Conservation (phyloP, 345 rosid genomes). For the Eucalyptus cloeziana region DNA sequence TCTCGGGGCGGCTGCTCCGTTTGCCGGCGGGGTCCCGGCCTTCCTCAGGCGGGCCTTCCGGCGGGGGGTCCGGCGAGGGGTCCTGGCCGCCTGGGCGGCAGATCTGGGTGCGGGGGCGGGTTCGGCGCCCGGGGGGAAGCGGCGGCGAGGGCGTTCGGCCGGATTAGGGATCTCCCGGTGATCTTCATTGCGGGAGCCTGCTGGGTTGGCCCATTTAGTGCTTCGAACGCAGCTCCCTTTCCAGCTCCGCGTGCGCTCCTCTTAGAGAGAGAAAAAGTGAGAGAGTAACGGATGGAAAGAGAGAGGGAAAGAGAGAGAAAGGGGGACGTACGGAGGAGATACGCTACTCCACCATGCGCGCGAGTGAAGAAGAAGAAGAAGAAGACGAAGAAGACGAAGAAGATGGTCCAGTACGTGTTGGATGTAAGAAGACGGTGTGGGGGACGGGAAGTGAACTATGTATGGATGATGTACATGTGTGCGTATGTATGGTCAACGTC, state of each 20-base stretch:
- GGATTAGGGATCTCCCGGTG: slow-evolving; percentile 37
- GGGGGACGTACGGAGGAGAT: neutral
- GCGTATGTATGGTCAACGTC: neutral
- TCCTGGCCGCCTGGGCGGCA: neutral
- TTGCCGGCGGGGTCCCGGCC: slow-evolving; percentile 31
- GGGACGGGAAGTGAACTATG: neutral
- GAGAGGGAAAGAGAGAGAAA: neutral
- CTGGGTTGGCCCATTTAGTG: neutral
- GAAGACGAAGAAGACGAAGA: neutral
- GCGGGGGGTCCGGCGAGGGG: slow-evolving; percentile 12
- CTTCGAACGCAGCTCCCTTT: neutral
- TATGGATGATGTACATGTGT: neutral
- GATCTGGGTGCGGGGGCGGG: slow-evolving; percentile 42
- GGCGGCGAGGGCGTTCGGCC: slow-evolving; percentile 25
- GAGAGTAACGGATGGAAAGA: neutral
- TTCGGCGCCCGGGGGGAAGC: neutral
- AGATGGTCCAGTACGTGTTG: neutral
- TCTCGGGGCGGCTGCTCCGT: slow-evolving; percentile 69
- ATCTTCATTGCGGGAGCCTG: slow-evolving; percentile 45
- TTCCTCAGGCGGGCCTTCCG: slow-evolving; percentile 40
- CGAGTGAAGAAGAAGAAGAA: neutral
- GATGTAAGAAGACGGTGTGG: neutral
- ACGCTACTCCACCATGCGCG: neutral
- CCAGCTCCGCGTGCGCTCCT: neutral
- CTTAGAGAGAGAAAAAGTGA: neutral